Evolutionary conservation across 371 early-diverging fungal genomes (phyloP), one percentile per base, ranked within the genome.

Genomic region (Blakeslea trispora): DNA sequence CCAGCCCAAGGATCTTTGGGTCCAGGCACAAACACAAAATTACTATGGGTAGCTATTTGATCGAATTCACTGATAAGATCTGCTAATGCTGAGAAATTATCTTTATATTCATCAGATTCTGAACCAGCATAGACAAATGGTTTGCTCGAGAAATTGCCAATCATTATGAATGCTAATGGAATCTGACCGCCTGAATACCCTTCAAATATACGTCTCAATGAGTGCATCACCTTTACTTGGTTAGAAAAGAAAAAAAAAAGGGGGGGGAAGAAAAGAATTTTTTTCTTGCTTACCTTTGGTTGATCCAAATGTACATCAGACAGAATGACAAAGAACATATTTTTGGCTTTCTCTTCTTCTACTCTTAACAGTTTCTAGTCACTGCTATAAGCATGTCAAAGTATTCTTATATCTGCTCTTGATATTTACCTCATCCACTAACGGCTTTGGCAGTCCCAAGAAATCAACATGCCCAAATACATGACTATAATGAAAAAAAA

Each of bases 21-120:
- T 3, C 96, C 97, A 10, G 97, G 97, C 0, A 96, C 89, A 73
- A 96, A 89, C 1, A 96, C 79, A 69, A 93, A 94, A 19, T 89
- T 84, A 18, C 86, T 78, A 37, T 76, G 69, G 0, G 77, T 76
- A 2, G 90, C 83, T 42, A 96, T 68, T 1, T 66, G 68, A 0
- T 84, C 88, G 58, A 85, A 94, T 40, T 86, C 83, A 18, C 80
- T 69, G 22, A 96, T 84, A 21, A 95, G 58, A 56, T 89, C 90
- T 14, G 86, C 91, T 14, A 96, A 72, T 14, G 74, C 65, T 4
- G 81, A 74, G 68, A 92, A 92, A 31, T 79, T 78, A 53, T 73
- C 78, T 55, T 57, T 68, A 55, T 84, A 82, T 35, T 72, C 75
- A 6, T 73, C 61, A 15, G 76, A 74, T 41, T 83, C 75, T 35